A percentile compares a stretch with the other conserved stretches of the same genome.
phyloP scores from a whole-genome alignment of 2,329 filamentous ascomycete species.

The Raffaelea ambrosiae region DNA sequence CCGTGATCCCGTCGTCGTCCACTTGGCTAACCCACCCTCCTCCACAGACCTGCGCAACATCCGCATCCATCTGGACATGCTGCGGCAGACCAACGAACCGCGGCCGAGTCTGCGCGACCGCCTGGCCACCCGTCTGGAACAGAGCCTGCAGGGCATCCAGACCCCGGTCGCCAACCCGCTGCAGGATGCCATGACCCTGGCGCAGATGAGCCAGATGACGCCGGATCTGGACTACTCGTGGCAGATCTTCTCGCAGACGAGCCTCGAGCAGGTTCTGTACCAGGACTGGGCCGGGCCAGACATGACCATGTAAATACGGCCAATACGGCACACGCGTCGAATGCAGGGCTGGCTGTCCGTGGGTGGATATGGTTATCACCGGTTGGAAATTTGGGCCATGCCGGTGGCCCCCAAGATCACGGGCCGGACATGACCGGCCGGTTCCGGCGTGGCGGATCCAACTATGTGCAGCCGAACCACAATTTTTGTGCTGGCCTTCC shows the following conservation, averaged over 20 bases:
- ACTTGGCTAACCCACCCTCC: neutral
- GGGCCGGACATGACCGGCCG: too few species aligned
- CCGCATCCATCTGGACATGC: slow-evolving; percentile 10
- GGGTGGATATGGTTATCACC: too few species aligned
- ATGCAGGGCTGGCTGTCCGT: too few species aligned
- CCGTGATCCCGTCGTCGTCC: neutral
- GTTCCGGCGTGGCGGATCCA: too few species aligned
- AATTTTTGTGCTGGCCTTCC: too few species aligned
- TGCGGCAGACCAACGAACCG: slow-evolving; percentile 6
- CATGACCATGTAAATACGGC: too few species aligned
- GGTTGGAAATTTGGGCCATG: too few species aligned
- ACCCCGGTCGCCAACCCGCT: neutral
- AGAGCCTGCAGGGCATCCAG: slow-evolving; percentile 7
- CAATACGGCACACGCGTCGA: too few species aligned
- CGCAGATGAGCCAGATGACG: neutral
- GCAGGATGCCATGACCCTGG: neutral
- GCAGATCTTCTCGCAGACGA: slow-evolving; percentile 12
- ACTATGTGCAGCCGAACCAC: too few species aligned
- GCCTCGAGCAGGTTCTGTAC: slow-evolving; percentile 8
- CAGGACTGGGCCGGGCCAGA: neutral
- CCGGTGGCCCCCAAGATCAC: too few species aligned
- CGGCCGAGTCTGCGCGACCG: slow-evolving; percentile 5
- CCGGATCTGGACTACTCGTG: slow-evolving; percentile 5
- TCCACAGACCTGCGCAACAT: slow-evolving; percentile 10
- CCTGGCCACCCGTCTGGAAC: slow-evolving; percentile 8